A percentile compares a stretch with the other conserved stretches of the same genome.
These are phyloP conservation scores for Linnemannia zychae DNA, from an alignment of 192 early-diverging fungal genomes.

Conservation along the genomic window DNA sequence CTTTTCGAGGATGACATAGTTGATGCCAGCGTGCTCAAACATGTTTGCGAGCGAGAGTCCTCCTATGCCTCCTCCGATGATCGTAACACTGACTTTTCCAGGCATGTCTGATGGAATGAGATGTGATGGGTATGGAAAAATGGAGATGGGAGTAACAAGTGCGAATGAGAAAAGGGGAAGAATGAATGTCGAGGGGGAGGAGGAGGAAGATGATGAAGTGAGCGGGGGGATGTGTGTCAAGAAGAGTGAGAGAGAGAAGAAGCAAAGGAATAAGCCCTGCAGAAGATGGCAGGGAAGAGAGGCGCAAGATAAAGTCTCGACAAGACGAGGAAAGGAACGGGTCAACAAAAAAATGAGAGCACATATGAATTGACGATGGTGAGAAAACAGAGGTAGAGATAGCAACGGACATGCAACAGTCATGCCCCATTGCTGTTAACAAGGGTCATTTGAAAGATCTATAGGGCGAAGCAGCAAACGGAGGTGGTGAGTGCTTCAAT, in stretches of 20 bases:
- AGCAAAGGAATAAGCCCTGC: not conserved
- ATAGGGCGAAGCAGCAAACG: no score
- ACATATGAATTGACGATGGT: no score
- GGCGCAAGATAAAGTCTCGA: not conserved
- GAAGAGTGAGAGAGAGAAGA: not conserved
- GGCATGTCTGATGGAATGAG: conserved; percentile 10
- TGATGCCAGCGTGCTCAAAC: conserved; percentile 55
- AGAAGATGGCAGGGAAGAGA: not conserved
- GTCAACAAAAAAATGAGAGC: no score
- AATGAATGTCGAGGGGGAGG: not conserved
- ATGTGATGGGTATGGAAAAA: not conserved
- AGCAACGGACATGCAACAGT: no score
- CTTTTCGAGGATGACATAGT: conserved; percentile 55
- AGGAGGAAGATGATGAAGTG: not conserved
- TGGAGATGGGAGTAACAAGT: not conserved
- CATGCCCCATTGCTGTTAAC: no score
- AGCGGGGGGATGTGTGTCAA: not conserved
- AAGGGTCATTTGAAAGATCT: no score
- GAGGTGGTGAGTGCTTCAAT: no score
- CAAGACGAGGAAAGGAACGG: not conserved
- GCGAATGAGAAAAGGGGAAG: not conserved
- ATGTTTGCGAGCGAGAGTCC: conserved; percentile 41
- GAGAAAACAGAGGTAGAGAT: no score
- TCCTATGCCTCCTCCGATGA: conserved; percentile 36
- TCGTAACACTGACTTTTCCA: conserved; percentile 41